Conservation (phyloP, 2,329 filamentous ascomycete genomes). For the Cladobotryum protrusum region DNA sequence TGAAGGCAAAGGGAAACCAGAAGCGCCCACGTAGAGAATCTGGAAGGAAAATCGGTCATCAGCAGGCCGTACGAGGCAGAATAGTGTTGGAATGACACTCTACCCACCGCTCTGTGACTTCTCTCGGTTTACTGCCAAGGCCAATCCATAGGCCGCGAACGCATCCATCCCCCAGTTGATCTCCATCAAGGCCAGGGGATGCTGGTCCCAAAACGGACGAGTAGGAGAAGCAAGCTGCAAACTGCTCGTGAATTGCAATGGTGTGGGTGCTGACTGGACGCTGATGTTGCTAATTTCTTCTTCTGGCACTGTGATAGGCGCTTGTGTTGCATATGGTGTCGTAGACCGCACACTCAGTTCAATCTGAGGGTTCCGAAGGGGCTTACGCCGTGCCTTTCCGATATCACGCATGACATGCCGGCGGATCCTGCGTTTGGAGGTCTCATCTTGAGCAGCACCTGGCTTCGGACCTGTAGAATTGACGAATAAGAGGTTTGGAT, state of each 20-base stretch:
- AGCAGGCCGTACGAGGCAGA: neutral
- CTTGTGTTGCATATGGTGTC: neutral
- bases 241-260: neutral
- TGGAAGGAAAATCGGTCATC: neutral
- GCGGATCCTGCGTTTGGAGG: conserved; percentile 6
- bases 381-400: conserved; percentile 9
- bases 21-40: neutral
- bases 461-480: conserved; percentile 3
- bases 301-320: no score
- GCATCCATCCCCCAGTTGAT: conserved; percentile 7
- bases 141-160: conserved; percentile 6
- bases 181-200: conserved; percentile 2
- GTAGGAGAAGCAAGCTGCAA: neutral
- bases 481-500: conserved; percentile 6
- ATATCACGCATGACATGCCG: conserved; percentile 11
- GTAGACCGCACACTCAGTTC: neutral
- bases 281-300: no score
- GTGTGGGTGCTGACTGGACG: no score
- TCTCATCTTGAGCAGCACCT: conserved; percentile 1
- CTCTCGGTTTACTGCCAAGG: conserved; percentile 1
- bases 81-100: no score
- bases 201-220: conserved; percentile 8
- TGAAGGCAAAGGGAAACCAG: conserved; percentile 8
- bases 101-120: neutral
- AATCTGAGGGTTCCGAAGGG: conserved; percentile 7